Evolutionary conservation across 192 early-diverging fungal genomes (phyloP).

Genomic region (Oehlia diaphana): DNA sequence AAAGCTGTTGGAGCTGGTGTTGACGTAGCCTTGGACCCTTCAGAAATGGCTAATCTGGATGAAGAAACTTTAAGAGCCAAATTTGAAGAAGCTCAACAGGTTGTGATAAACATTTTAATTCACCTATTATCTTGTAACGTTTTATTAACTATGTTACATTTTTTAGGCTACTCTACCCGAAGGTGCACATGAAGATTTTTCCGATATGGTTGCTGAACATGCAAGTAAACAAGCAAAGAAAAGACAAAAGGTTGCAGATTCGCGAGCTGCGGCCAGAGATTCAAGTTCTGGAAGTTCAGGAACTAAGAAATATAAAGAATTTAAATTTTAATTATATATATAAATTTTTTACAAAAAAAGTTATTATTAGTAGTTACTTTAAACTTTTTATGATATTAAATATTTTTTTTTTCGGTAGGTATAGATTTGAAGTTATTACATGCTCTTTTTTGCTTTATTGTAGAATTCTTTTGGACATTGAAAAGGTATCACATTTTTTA

Average conservation of each 20-base stretch:
- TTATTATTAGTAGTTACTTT: no score
- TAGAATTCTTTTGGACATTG: no score
- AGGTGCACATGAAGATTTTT: slow-evolving; percentile 72
- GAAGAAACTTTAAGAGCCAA: slow-evolving; percentile 71
- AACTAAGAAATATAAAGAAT: slow-evolving; percentile 30
- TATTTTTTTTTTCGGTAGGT: no score
- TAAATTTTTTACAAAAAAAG: no score
- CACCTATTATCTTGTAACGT: neutral
- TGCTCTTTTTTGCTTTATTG: no score
- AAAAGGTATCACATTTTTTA: no score
- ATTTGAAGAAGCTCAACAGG: slow-evolving; percentile 74
- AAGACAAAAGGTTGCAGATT: slow-evolving; percentile 62
- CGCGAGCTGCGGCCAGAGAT: slow-evolving; percentile 36
- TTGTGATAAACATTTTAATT: slow-evolving; percentile 17
- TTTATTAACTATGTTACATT: slow-evolving; percentile 7
- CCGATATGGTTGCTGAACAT: slow-evolving; percentile 89
- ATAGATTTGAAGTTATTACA: no score
- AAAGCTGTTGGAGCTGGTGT: slow-evolving; percentile 64
- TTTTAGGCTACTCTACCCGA: slow-evolving; percentile 37
- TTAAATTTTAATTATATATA: slow-evolving; percentile 19
- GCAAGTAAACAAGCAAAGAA: slow-evolving; percentile 68
- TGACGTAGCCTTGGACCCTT: slow-evolving; percentile 86
- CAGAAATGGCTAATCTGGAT: slow-evolving; percentile 82
- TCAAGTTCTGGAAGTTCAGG: slow-evolving; percentile 7
- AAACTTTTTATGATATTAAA: no score